Conservation (phyloP, 768 basidiomycete species). For the Butyriboletus loyo region DNA sequence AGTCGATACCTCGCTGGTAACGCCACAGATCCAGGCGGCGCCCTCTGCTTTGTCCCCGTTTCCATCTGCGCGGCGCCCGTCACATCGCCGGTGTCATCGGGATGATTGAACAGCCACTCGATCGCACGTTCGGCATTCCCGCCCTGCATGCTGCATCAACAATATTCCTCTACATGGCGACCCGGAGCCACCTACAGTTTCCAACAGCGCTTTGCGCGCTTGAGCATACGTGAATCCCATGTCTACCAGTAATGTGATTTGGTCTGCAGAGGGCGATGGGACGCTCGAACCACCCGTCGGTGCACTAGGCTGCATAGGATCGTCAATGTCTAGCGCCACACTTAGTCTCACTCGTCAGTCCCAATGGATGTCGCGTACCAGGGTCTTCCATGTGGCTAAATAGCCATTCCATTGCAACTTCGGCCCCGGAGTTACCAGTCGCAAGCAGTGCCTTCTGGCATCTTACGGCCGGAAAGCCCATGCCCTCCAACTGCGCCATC, state of each 20-base stretch:
- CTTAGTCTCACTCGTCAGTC: background rate
- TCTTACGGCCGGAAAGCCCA: constrained; percentile 87
- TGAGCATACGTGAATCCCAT: constrained; percentile 92
- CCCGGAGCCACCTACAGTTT: constrained; percentile 59
- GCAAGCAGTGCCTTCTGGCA: constrained; percentile 90
- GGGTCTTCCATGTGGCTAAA: constrained; percentile 95
- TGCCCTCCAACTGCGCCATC: constrained; percentile 72
- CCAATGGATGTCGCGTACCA: constrained; percentile 41
- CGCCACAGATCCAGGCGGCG: constrained; percentile 48
- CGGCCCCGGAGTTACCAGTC: constrained; percentile 72
- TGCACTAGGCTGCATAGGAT: constrained; percentile 48
- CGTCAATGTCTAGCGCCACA: constrained; percentile 73
- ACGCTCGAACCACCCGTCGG: constrained; percentile 17
- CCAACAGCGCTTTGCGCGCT: constrained; percentile 79
- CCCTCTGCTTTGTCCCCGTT: constrained; percentile 3
- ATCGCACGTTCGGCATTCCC: constrained; percentile 83
- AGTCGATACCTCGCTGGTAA: constrained; percentile 79
- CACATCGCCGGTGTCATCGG: constrained; percentile 78
- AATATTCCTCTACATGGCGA: background rate
- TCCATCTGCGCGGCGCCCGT: constrained; percentile 21
- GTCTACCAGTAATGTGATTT: constrained; percentile 71
- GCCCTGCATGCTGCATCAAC: constrained; percentile 38
- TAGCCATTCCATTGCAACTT: constrained; percentile 93
- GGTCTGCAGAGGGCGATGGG: constrained; percentile 64
- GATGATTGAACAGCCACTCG: constrained; percentile 95